Evolutionary conservation across 1,284 basidiomycete genomes (phyloP).

Genomic region (Malassezia nana): DNA sequence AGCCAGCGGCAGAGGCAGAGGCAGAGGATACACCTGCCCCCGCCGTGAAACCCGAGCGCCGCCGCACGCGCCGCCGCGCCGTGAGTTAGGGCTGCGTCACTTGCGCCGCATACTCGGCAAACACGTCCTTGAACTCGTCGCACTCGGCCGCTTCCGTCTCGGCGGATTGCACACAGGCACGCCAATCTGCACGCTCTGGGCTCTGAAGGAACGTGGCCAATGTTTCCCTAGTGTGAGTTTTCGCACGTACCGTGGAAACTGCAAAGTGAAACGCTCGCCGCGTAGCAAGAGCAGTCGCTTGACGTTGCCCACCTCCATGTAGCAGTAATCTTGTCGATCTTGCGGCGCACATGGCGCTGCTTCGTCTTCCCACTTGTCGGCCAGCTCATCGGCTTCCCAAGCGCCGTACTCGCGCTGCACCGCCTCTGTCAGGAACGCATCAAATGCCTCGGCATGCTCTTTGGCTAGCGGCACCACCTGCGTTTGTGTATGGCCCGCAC

Average conservation of each 20-base stretch:
- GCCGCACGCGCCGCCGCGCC: conserved; percentile 2
- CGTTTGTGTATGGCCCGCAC: conserved; percentile 37
- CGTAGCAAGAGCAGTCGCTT: conserved; percentile 15
- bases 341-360: background rate
- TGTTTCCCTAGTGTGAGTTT: conserved; percentile 11
- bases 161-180: conserved; percentile 17
- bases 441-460: background rate
- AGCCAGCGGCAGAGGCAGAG: conserved; percentile 68
- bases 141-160: conserved; percentile 21
- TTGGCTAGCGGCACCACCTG: conserved; percentile 29
- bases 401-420: conserved; percentile 12
- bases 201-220: conserved; percentile 25
- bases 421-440: conserved; percentile 14
- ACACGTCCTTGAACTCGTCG: conserved; percentile 20
- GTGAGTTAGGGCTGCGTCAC: background rate
- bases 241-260: conserved; percentile 15
- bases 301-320: conserved; percentile 1
- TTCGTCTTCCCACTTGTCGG: background rate
- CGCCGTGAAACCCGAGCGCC: conserved; percentile 18
- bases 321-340: conserved; percentile 18
- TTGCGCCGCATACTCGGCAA: conserved; percentile 12
- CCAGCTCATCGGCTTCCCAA: conserved; percentile 14
- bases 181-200: conserved; percentile 37
- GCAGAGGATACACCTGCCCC: conserved; percentile 54
- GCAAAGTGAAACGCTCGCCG: conserved; percentile 20